A percentile compares a stretch with the other conserved stretches of the same genome.
phyloP scores from a whole-genome alignment of 768 basidiomycete species.

The Tubosaeta brunneosetosa region DNA sequence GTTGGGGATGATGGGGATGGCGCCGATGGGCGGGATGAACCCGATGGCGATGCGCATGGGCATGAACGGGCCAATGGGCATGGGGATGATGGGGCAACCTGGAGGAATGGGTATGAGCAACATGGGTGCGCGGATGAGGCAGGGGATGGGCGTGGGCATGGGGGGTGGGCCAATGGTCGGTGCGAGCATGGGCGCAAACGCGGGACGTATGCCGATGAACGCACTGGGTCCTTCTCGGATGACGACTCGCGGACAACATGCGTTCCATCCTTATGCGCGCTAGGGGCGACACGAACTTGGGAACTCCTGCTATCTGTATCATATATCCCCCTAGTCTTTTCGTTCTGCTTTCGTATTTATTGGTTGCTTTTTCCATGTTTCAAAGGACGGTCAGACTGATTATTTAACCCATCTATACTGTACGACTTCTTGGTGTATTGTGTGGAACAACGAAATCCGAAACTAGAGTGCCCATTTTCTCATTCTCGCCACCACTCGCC shows the following conservation, averaged over 20 bases:
- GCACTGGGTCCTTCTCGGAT: slow-evolving; percentile 44
- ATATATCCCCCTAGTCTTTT: slow-evolving; percentile 28
- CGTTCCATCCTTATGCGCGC: slow-evolving; percentile 64
- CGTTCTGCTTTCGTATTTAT: slow-evolving; percentile 17
- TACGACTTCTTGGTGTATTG: slow-evolving; percentile 5
- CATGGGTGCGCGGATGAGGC: slow-evolving; percentile 35
- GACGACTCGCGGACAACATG: slow-evolving; percentile 51
- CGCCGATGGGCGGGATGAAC: slow-evolving; percentile 22
- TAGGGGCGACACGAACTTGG: slow-evolving; percentile 24
- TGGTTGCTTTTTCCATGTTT: slow-evolving; percentile 1
- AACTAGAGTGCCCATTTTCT: slow-evolving; percentile 25
- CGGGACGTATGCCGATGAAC: slow-evolving; percentile 40
- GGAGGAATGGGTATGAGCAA: slow-evolving; percentile 19
- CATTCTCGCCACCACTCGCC: slow-evolving; percentile 27
- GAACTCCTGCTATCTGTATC: slow-evolving; percentile 18
- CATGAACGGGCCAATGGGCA: slow-evolving; percentile 33
- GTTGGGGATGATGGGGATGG: no score
- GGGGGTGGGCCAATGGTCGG: slow-evolving; percentile 36
- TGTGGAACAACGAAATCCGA: background rate
- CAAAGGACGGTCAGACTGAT: background rate
- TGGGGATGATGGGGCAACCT: slow-evolving; percentile 32
- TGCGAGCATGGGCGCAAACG: slow-evolving; percentile 26
- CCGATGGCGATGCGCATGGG: slow-evolving; percentile 37
- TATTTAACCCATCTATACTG: slow-evolving; percentile 6
- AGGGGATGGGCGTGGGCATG: slow-evolving; percentile 39